Base-by-base conservation (phyloP, 495 filamentous ascomycete genomes). In the Apodospora peruviana region DNA sequence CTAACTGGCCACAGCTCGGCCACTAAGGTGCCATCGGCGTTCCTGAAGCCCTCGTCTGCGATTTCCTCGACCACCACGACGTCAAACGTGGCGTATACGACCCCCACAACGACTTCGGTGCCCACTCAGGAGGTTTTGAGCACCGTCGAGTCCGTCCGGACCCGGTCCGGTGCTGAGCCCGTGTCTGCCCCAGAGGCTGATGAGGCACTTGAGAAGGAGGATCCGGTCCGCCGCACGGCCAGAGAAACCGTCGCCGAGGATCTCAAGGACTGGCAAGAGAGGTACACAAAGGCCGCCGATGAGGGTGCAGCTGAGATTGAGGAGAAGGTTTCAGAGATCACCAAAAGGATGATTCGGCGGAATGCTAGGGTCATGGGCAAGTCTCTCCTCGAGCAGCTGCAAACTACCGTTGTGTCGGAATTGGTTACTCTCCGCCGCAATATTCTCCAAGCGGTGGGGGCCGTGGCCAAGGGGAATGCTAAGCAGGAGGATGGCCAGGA, bases 251-350 rank as follows among this genome's bases (percentile, higher is more conserved):
- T 96, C 45, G 76, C 82, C 7, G 78, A 82, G 14, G 94, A 97
- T 64, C 76, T 99, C 32, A 68, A 79, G 40, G 70, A 75, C 32
- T 97, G 91, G 90, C 83, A 95, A 64, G 76, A 79, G 35, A 89
- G 93, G 55, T 97, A 96, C 64, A 75, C 85, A 19, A 80, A 81
- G 47, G 88, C 88, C 7, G 86, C 86, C 18, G 84, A 91, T 40
- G 86, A 90, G 57, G 90, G 88, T 7, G 75, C 86, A 23, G 74
- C 76, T 22, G 85, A 95, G 52, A 90, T 99, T 48, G 82, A 90
- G 20, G 72, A 78, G 1, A 78, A 78, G n/a, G 79, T 91, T 35
- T 69, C 88, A 41, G 66, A 83, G 32, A 84, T 77, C 27, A 59
- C 65, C 73, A 81, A 64, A 73, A 76, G 36, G 59, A 86, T 66